Conservation (phyloP, 2,329 filamentous ascomycete genomes). For the Raffaelea arxii region DNA sequence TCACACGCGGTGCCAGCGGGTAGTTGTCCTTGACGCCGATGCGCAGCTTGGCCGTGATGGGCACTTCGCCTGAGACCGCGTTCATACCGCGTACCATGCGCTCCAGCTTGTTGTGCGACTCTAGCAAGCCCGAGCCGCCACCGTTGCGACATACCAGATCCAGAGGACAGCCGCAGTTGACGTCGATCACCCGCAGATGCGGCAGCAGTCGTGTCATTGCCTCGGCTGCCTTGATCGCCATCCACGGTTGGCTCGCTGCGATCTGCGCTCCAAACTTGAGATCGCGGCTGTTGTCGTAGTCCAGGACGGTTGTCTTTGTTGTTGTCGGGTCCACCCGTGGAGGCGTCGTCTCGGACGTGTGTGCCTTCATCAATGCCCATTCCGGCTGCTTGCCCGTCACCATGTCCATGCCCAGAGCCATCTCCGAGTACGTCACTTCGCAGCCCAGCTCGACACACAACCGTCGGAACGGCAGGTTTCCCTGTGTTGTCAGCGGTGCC, state of each 20-base stretch:
- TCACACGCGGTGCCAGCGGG: constrained; percentile 63
- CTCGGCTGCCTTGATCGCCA: constrained; percentile 81
- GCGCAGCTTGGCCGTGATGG: constrained; percentile 89
- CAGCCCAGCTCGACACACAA: constrained; percentile 84
- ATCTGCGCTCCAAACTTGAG: constrained; percentile 89
- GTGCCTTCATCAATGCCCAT: constrained; percentile 91
- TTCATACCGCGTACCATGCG: constrained; percentile 97
- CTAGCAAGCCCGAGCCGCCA: constrained; percentile 85
- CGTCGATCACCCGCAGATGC: constrained; percentile 78
- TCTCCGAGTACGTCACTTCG: constrained; percentile 93
- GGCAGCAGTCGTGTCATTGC: constrained; percentile 68
- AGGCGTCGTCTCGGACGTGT: constrained; percentile 68
- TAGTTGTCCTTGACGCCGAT: constrained; percentile 79
- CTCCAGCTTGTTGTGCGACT: constrained; percentile 77
- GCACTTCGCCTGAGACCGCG: constrained; percentile 77
- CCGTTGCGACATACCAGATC: constrained; percentile 85
- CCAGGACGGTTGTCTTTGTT: constrained; percentile 43
- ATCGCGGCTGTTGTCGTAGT: constrained; percentile 75
- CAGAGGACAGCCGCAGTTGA: constrained; percentile 97
- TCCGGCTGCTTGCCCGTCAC: constrained; percentile 84
- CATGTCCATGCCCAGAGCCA: constrained; percentile 87
- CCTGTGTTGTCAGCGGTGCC: constrained; percentile 93
- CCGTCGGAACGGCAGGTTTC: constrained; percentile 87
- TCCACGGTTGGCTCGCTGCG: constrained; percentile 83
- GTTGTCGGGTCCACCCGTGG: constrained; percentile 49